Evolutionary conservation across 2,329 filamentous ascomycete genomes (phyloP).

Genomic region (Hymenoscyphus occultus): DNA sequence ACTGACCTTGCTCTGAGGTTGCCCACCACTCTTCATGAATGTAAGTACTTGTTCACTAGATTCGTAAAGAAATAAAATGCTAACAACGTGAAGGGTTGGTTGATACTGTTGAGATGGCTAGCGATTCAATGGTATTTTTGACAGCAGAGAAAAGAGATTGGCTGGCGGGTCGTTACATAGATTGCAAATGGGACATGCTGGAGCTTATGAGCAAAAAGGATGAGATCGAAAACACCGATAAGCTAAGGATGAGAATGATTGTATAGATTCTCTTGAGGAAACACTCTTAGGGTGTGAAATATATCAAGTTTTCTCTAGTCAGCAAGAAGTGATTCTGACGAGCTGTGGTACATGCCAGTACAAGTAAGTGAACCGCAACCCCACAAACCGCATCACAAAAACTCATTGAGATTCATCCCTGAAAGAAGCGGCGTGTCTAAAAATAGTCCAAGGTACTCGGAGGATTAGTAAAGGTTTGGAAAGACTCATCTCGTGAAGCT

Average conservation of each 20-base stretch:
- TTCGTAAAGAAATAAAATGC: background rate
- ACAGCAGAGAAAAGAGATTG: conserved; percentile 43
- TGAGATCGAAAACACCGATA: conserved; percentile 41
- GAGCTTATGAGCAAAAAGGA: conserved; percentile 43
- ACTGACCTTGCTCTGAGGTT: conserved; percentile 40
- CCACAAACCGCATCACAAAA: no score
- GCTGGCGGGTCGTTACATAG: conserved; percentile 46
- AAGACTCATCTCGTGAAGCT: background rate
- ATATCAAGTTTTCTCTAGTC: background rate
- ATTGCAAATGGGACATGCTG: conserved; percentile 46
- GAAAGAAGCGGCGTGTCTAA: no score
- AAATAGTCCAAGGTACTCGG: no score
- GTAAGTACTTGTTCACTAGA: conserved; percentile 16
- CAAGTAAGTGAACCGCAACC: no score
- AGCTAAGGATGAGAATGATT: conserved; percentile 26
- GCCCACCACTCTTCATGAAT: conserved; percentile 32
- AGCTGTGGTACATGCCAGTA: no score
- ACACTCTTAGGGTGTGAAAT: background rate
- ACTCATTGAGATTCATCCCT: no score
- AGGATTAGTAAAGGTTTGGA: background rate
- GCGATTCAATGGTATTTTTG: conserved; percentile 45
- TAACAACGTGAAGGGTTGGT: conserved; percentile 27
- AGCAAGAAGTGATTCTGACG: background rate
- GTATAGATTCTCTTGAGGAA: background rate
- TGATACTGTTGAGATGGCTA: conserved; percentile 41